Conservation (phyloP, 495 filamentous ascomycete species). For the Xylaria sp. region DNA sequence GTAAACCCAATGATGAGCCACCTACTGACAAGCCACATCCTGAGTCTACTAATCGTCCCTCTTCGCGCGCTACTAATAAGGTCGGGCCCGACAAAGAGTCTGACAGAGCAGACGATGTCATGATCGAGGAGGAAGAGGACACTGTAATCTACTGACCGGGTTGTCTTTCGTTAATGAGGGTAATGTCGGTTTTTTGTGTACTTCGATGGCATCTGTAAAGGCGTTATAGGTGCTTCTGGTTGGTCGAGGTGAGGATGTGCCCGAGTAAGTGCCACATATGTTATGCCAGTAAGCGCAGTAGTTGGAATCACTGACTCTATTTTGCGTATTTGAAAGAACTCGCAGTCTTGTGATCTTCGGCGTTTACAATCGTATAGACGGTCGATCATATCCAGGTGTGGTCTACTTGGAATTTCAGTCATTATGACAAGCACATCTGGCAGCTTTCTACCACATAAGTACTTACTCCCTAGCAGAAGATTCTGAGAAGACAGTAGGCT, state of each 20-base stretch:
- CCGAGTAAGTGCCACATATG: constrained; percentile 8
- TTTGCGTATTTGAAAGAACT: not conserved
- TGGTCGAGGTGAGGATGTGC: constrained; percentile 7
- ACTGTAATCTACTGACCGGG: constrained; percentile 77
- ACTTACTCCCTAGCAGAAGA: not conserved
- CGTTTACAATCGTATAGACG: not conserved
- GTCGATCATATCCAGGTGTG: not conserved
- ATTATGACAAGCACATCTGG: not conserved
- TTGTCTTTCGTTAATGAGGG: not conserved
- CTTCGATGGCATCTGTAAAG: constrained; percentile 7
- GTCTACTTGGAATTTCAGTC: not conserved
- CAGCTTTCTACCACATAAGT: not conserved
- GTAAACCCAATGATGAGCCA: constrained; percentile 55
- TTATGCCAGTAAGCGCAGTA: constrained; percentile 8
- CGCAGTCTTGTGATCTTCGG: not conserved
- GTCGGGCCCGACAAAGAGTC: constrained; percentile 51
- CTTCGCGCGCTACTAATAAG: constrained; percentile 41
- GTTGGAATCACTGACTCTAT: constrained; percentile 4
- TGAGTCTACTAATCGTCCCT: constrained; percentile 42
- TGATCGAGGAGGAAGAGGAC: constrained; percentile 80
- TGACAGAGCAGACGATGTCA: constrained; percentile 74
- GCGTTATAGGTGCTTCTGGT: constrained; percentile 7
- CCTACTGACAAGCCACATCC: constrained; percentile 52
- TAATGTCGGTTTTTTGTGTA: constrained; percentile 11
- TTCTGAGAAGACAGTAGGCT: not conserved